A percentile compares a stretch with the other conserved stretches of the same genome.
Evolutionary conservation across 257 asterid species (phyloP).

Genomic region (Solanum acaule): DNA sequence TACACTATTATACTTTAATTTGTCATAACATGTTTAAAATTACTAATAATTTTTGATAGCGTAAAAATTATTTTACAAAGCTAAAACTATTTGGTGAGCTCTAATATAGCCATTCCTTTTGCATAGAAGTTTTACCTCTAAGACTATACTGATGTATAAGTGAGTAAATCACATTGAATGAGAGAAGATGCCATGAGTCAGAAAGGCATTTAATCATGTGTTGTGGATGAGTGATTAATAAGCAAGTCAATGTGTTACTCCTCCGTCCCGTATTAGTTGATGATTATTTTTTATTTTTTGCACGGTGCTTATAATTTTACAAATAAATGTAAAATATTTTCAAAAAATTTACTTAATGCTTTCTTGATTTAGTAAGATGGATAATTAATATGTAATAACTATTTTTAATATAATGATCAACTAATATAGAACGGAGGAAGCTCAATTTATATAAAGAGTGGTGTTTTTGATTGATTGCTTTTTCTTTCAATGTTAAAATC

Average conservation of each 20-base stretch:
- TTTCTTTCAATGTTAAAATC: background rate
- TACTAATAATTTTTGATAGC: background rate
- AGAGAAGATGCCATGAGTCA: background rate
- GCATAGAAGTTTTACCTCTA: background rate
- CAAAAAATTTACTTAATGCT: too few species aligned
- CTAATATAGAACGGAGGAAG: too few species aligned
- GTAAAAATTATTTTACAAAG: background rate
- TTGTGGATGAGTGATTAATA: background rate
- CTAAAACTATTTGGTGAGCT: background rate
- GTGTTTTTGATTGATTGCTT: background rate
- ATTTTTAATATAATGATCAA: too few species aligned
- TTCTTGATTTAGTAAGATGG: background rate
- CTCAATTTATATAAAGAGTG: background rate
- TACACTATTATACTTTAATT: background rate
- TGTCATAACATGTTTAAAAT: background rate
- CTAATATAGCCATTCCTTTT: background rate
- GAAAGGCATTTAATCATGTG: background rate
- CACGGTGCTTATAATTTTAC: too few species aligned
- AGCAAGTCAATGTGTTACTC: background rate
- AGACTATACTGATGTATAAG: background rate
- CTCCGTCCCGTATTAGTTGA: background rate
- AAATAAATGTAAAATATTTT: too few species aligned
- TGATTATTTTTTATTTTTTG: too few species aligned
- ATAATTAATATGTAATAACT: background rate
- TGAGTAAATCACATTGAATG: background rate